phyloP scores from a whole-genome alignment of 306 rosid species.

The Pyrus pyrifolia region DNA sequence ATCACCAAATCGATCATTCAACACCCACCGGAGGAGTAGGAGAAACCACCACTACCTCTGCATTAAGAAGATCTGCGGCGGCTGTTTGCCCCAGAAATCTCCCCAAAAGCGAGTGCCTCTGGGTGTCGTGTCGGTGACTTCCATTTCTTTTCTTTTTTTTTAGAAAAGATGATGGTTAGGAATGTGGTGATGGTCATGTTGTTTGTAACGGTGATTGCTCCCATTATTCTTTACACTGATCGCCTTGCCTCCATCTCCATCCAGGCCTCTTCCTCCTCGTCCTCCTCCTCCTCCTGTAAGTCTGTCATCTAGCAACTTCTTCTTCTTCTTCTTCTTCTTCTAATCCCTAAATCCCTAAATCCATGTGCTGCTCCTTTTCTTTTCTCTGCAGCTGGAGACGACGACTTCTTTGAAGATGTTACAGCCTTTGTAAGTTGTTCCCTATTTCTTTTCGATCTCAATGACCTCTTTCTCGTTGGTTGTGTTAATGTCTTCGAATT shows the following conservation, averaged over 20 bases:
- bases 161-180: constrained; percentile 50
- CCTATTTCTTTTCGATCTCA: neutral
- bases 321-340: neutral
- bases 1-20: neutral
- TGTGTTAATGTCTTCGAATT: constrained; percentile 15
- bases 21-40: neutral
- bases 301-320: neutral
- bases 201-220: constrained; percentile 75
- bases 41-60: neutral
- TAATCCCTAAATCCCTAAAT: neutral
- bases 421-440: constrained; percentile 50
- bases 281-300: constrained; percentile 47
- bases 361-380: neutral
- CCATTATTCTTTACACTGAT: constrained; percentile 77
- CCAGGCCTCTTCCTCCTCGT: constrained; percentile 32
- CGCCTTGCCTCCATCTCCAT: constrained; percentile 48
- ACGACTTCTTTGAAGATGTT: constrained; percentile 56
- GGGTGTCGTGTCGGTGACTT: neutral
- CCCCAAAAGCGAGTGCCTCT: neutral
- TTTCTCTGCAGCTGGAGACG: constrained; percentile 39
- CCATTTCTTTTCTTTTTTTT: neutral
- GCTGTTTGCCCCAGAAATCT: neutral
- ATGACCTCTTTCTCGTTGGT: neutral
- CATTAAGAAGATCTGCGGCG: neutral
- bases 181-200: constrained; percentile 63